These are phyloP conservation scores for Phyllosticta citriasiana DNA, from an alignment of 2,329 filamentous ascomycete species.

Conservation along the genomic window DNA sequence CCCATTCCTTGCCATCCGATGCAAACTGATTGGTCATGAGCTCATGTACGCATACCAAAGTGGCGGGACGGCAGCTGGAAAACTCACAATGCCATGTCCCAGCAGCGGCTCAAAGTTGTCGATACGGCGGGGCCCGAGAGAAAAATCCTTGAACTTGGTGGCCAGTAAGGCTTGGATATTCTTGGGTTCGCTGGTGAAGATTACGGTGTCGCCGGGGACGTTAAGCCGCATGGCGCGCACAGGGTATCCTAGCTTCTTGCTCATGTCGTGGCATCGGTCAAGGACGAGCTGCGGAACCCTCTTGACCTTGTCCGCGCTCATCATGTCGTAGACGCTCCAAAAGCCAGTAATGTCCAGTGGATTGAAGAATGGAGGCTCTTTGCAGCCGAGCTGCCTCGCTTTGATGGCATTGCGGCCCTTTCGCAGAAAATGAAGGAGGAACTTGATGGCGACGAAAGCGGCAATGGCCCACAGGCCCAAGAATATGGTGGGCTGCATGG, in stretches of 20 bases:
- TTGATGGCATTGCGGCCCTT: constrained; percentile 27
- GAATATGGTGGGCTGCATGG: constrained; percentile 21
- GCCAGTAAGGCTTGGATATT: constrained; percentile 39
- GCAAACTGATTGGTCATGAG: constrained; percentile 28
- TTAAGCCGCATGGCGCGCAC: constrained; percentile 25
- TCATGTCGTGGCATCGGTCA: constrained; percentile 18
- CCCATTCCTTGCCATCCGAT: constrained; percentile 33
- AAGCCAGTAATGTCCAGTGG: constrained; percentile 45
- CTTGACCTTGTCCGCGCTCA: constrained; percentile 27
- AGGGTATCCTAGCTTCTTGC: constrained; percentile 13
- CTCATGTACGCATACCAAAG: constrained; percentile 13
- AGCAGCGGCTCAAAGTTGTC: constrained; percentile 30
- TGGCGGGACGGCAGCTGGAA: background rate
- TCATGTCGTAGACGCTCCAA: constrained; percentile 36
- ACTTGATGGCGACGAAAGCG: constrained; percentile 19
- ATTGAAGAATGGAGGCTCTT: constrained; percentile 32
- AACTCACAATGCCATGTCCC: constrained; percentile 28
- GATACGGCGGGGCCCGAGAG: constrained; percentile 25
- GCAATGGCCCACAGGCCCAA: constrained; percentile 19
- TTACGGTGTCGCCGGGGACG: constrained; percentile 30
- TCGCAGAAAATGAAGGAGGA: background rate
- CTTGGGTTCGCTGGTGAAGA: constrained; percentile 37
- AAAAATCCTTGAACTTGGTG: constrained; percentile 38
- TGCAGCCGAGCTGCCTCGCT: constrained; percentile 34
- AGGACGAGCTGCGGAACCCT: constrained; percentile 22